These are phyloP conservation scores for Biscogniauxia sp. DNA, from an alignment of 2,329 filamentous ascomycete species.

Conservation along the genomic window DNA sequence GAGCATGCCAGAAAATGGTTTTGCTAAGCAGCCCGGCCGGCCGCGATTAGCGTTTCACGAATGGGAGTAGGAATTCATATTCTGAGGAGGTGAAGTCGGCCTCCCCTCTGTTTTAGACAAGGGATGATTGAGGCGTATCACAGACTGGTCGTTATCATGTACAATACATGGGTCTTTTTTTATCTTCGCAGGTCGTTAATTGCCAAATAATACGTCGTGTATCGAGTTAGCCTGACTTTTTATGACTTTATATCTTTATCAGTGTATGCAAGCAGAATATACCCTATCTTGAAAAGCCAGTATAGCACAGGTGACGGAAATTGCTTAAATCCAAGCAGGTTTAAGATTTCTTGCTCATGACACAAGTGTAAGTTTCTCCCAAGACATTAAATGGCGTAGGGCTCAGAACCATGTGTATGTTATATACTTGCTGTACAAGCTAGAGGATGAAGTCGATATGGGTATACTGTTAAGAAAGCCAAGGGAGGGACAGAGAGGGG, in stretches of 20 bases:
- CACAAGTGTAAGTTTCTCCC: too few species aligned
- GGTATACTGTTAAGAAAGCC: too few species aligned
- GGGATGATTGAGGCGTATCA: background rate
- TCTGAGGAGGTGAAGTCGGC: background rate
- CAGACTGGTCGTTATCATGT: background rate
- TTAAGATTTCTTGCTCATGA: too few species aligned
- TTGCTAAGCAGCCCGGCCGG: conserved; percentile 4
- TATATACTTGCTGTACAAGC: too few species aligned
- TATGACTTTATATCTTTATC: background rate
- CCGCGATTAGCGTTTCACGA: background rate
- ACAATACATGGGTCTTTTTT: background rate
- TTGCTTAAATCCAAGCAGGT: too few species aligned
- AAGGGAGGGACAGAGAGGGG: too few species aligned
- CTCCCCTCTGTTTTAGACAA: background rate
- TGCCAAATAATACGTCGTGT: background rate
- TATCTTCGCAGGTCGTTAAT: background rate
- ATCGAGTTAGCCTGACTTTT: background rate
- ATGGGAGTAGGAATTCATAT: background rate
- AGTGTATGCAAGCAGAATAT: background rate
- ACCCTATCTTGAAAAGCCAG: too few species aligned
- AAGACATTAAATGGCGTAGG: too few species aligned
- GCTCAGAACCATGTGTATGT: too few species aligned
- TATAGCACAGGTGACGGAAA: too few species aligned
- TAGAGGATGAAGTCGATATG: too few species aligned
- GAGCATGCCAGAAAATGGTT: conserved; percentile 18